Conservation (phyloP, 352 stramenopile species). For the Phytophthora ohioensis region DNA sequence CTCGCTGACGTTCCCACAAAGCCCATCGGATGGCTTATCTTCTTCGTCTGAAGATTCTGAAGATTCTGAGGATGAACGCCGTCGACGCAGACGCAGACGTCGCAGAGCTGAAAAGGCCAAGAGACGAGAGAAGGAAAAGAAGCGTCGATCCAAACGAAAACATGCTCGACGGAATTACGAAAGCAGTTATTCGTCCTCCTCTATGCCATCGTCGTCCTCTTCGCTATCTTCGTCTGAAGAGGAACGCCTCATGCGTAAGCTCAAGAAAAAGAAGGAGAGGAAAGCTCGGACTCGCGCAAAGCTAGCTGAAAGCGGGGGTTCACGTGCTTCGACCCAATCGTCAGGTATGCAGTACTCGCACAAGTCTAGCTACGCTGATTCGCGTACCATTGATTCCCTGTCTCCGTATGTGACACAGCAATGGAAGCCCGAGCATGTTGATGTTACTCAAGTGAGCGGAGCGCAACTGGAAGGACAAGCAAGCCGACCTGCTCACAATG, state of each 20-base stretch:
- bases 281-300: slow-evolving; percentile 27
- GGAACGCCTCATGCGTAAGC: slow-evolving; percentile 23
- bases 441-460: not conserved
- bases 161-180: slow-evolving; percentile 25
- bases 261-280: slow-evolving; percentile 33
- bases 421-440: not conserved
- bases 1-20: slow-evolving; percentile 24
- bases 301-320: slow-evolving; percentile 15
- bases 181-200: slow-evolving; percentile 33
- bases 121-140: slow-evolving; percentile 24
- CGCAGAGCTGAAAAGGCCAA: slow-evolving; percentile 17
- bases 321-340: slow-evolving; percentile 16
- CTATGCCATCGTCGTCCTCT: slow-evolving; percentile 19
- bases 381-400: slow-evolving; percentile 20
- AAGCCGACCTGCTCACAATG: not conserved
- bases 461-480: not conserved
- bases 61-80: slow-evolving; percentile 28
- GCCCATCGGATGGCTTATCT: slow-evolving; percentile 6
- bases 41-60: not conserved
- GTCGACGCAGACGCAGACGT: slow-evolving; percentile 14
- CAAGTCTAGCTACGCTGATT: slow-evolving; percentile 23
- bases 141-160: slow-evolving; percentile 20
- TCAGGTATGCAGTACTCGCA: slow-evolving; percentile 17
- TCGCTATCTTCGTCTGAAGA: slow-evolving; percentile 36
- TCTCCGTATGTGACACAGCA: slow-evolving; percentile 21